phyloP scores from a whole-genome alignment of 345 rosid species.

The Orychophragmus violaceus region DNA sequence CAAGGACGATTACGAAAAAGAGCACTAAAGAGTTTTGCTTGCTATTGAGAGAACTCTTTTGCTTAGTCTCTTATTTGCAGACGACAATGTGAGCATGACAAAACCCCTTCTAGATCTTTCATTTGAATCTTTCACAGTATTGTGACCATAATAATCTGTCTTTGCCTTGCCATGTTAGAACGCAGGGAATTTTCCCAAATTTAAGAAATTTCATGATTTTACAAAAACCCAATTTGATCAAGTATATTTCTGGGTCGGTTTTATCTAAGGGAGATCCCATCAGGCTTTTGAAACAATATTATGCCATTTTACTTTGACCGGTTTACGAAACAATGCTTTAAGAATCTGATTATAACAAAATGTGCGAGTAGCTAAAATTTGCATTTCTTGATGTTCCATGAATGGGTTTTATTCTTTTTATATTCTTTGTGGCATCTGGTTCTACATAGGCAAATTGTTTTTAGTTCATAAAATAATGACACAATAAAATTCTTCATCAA shows the following conservation, averaged over 20 bases:
- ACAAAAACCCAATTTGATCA: neutral
- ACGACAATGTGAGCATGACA: constrained; percentile 23
- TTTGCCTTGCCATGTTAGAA: constrained; percentile 23
- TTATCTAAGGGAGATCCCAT: constrained; percentile 7
- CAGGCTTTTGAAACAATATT: neutral
- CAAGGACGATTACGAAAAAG: constrained; percentile 51
- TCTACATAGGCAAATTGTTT: neutral
- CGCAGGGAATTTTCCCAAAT: constrained; percentile 17
- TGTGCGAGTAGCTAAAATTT: neutral
- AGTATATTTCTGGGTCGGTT: constrained; percentile 11
- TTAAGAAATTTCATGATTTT: neutral
- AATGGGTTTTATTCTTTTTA: neutral
- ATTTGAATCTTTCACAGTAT: neutral
- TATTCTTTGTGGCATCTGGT: neutral
- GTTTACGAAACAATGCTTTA: neutral
- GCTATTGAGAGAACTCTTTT: constrained; percentile 4
- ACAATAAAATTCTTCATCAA: neutral
- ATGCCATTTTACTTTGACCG: neutral
- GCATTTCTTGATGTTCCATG: neutral
- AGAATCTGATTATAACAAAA: constrained; percentile 6
- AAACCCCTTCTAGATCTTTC: neutral
- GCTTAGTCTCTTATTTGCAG: constrained; percentile 6
- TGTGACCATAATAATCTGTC: constrained; percentile 15
- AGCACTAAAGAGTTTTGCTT: constrained; percentile 22
- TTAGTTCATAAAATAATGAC: neutral